Base-by-base conservation (phyloP, 768 basidiomycete species). In the Psilocybe azurescens region DNA sequence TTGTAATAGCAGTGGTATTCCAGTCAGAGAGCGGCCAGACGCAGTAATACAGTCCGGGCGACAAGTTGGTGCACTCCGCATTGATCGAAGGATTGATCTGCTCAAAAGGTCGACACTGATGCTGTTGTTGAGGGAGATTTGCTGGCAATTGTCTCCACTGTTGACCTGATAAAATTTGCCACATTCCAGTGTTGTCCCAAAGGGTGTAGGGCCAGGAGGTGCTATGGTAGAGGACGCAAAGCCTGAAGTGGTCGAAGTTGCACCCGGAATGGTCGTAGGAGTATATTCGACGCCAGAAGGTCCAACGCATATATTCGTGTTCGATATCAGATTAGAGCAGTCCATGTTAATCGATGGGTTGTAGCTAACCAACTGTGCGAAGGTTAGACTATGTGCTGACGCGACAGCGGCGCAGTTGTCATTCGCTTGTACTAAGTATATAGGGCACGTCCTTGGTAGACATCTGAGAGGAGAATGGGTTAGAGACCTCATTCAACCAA, bases 391-490 rank as follows among this genome's bases (percentile, higher is more conserved):
- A 29, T 50, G 49, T 13, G 49, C 49, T 11, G 49, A 20, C 11
- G 49, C 49, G 49, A 50, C 49, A 29, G 49, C 29, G 29, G 49
- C 49, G 10, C 49, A 50, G 49, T 50, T 50, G 49, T 50, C 49
- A 29, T 50, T 50, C 11, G 49, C 18, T 18, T 50, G 49, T 50
- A 50, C 49, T 10, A 50, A 18, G 24, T 50, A 50, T n/a, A 50
- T 50, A 29, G 49, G 49, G 20, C 49, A 50, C 49, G 49, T 50
- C 49, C 49, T 50, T 18, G 49, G 49, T 29, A 50, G 49, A 29
- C 49, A 50, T 20, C 49, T 50, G 6, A 39, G 38, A 8, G 14
- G 38, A 39, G 14, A 39, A 39, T 39, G 38, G 24, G 24, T 24
- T 24, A 24, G 24, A 24, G 24, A 24, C 24, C 24, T 24, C 24